These are phyloP conservation scores for Trichoderma orchidacearum DNA, from an alignment of 495 filamentous ascomycete genomes.

Conservation along the genomic window DNA sequence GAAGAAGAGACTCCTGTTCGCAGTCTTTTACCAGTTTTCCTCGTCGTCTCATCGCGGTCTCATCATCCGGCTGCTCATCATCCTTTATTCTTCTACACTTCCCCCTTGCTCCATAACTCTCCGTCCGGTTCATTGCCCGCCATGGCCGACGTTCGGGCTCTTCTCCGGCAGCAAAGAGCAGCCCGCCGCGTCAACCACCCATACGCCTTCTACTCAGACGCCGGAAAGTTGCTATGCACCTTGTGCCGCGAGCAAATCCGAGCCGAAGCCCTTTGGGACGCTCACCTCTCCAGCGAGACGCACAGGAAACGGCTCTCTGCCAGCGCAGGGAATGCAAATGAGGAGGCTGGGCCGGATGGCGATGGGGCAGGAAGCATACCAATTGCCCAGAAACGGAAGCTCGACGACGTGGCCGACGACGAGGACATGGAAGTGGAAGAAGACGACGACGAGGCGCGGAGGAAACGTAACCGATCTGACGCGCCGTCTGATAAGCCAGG, in stretches of 20 bases:
- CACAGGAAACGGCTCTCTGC: conserved; percentile 29
- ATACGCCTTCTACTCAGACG: conserved; percentile 44
- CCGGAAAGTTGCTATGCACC: conserved; percentile 44
- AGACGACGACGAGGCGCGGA: conserved; percentile 23
- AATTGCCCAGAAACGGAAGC: neutral
- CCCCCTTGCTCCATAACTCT: neutral
- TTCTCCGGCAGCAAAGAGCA: conserved; percentile 70
- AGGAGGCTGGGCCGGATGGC: conserved; percentile 21
- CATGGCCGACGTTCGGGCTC: conserved; percentile 76
- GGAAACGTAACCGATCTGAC: conserved; percentile 27
- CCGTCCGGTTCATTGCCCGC: neutral
- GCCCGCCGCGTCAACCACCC: conserved; percentile 59
- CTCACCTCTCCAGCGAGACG: conserved; percentile 32
- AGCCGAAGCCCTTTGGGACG: conserved; percentile 46
- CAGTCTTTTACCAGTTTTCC: too few relatives aligned
- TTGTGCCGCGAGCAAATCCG: conserved; percentile 47
- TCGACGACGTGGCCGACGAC: conserved; percentile 9
- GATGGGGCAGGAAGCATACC: conserved; percentile 15
- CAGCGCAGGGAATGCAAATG: conserved; percentile 4
- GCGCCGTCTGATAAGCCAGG: neutral
- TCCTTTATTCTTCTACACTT: neutral
- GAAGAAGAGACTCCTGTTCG: too few relatives aligned
- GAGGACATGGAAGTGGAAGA: conserved; percentile 17
- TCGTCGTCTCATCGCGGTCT: neutral
- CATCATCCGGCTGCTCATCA: neutral